phyloP scores from a whole-genome alignment of 352 stramenopile genomes.

The Phytophthora aleatoria region DNA sequence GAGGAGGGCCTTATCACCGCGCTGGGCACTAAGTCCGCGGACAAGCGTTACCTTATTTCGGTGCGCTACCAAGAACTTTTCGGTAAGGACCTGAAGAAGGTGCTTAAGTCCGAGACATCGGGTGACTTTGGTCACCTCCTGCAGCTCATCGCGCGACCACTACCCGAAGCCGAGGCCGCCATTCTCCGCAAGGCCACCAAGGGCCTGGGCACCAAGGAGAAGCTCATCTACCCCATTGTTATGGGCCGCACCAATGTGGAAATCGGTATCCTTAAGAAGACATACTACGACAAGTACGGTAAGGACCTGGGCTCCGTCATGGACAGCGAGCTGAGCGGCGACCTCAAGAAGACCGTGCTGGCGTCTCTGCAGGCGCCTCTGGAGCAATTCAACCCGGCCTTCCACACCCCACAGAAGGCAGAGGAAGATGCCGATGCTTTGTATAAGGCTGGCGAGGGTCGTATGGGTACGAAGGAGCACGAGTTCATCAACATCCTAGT shows the following conservation, averaged over 20 bases:
- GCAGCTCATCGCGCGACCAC: slow-evolving; percentile 51
- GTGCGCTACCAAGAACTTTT: slow-evolving; percentile 73
- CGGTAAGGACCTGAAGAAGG: slow-evolving; percentile 53
- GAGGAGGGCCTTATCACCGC: slow-evolving; percentile 49
- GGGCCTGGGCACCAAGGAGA: slow-evolving; percentile 69
- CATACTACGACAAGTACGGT: slow-evolving; percentile 66
- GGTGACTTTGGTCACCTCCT: slow-evolving; percentile 73
- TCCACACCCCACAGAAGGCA: slow-evolving; percentile 68
- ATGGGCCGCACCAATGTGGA: slow-evolving; percentile 74
- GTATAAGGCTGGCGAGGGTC: slow-evolving; percentile 74
- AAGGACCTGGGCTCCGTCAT: slow-evolving; percentile 65
- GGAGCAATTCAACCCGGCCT: slow-evolving; percentile 52
- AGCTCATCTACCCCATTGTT: slow-evolving; percentile 70
- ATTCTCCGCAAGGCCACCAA: slow-evolving; percentile 72
- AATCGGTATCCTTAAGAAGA: slow-evolving; percentile 83
- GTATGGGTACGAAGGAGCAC: slow-evolving; percentile 70
- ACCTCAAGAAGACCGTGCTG: slow-evolving; percentile 79
- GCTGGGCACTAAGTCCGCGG: slow-evolving; percentile 60
- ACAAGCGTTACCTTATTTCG: slow-evolving; percentile 69
- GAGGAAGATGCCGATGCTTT: slow-evolving; percentile 61
- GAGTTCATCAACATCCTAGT: slow-evolving; percentile 65
- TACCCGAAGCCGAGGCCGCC: slow-evolving; percentile 70
- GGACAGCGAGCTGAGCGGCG: slow-evolving; percentile 64
- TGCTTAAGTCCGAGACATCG: slow-evolving; percentile 68
- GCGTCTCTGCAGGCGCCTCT: slow-evolving; percentile 65